Evolutionary conservation across 495 filamentous ascomycete genomes (phyloP), one percentile per base, ranked within the genome.

Genomic region (Hyaloscypha bicolor): DNA sequence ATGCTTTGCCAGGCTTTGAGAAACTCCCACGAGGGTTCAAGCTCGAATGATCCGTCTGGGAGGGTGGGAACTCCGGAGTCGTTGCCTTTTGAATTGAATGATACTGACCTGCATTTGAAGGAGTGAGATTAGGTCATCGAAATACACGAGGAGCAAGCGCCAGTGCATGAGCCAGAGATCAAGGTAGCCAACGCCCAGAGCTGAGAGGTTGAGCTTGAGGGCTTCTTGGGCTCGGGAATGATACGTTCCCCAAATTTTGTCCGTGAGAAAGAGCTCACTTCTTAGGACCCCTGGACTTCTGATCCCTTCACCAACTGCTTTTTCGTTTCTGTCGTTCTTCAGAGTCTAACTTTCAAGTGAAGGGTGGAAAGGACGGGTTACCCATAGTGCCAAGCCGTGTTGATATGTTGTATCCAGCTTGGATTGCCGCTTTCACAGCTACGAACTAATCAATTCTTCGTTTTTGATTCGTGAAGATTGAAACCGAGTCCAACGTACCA

Each of bases 81-180:
- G 6, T 6, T 37, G 8, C 35, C 35, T 8, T 37, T 37, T 12
- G 35, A 12, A 37, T 37, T 37, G 8, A 37, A 8, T 6, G 35
- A 6, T 6, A 37, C 35, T 6, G 42, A 6, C 6, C 42, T 48
- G 35, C 35, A 37, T 8, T 6, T 12, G 0, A 37, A 37, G 1
- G 3, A 37, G 35, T 12, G 25, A 37, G 8, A 37, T 37, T 37
- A 37, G 12, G 35, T 37, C 6, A 37, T 12, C 12, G 8, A 37
- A 8, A 1, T 8, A 37, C 35, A 37, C 1, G 35, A 37, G 35
- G 35, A 37, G 6, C 12, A 76, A 4, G 39, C 21, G 30, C 65
- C 65, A 91, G 76, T 93, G 91, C 68, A 93, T 91, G 64, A 91
- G 75, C 67, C 83, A 91, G 8, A 92, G 79, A 73, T 93, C 90